phyloP scores from a whole-genome alignment of 495 filamentous ascomycete genomes.

The Thozetella sp. region DNA sequence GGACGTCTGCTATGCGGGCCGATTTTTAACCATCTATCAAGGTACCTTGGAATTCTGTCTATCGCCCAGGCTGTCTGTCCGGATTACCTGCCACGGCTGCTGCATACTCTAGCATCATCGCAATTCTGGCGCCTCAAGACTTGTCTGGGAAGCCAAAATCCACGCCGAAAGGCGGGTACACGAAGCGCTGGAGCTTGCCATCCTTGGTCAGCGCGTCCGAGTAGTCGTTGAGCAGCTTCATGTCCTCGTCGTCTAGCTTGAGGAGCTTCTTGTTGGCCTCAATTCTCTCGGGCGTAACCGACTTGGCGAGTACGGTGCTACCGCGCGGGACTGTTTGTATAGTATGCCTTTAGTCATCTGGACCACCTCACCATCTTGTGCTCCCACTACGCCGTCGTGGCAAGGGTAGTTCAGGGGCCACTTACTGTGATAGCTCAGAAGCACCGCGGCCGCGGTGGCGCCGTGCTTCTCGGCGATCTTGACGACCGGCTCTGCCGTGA shows the following conservation, averaged over 20 bases:
- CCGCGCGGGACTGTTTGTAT: slow-evolving; percentile 62
- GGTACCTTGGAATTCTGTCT: too few relatives aligned
- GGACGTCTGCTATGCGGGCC: too few relatives aligned
- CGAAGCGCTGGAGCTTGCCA: slow-evolving; percentile 67
- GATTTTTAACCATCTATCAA: too few relatives aligned
- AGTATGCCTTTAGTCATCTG: slow-evolving; percentile 3
- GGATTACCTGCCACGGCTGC: too few relatives aligned
- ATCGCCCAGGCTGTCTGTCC: too few relatives aligned
- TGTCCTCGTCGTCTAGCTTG: slow-evolving; percentile 65
- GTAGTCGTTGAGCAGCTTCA: slow-evolving; percentile 65
- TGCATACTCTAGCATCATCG: too few relatives aligned
- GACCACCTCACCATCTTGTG: neutral
- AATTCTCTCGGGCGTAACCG: slow-evolving; percentile 73
- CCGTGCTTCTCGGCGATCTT: slow-evolving; percentile 71
- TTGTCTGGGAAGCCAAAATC: slow-evolving; percentile 81
- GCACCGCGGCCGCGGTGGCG: slow-evolving; percentile 60
- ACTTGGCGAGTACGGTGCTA: slow-evolving; percentile 78
- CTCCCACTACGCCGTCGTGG: neutral
- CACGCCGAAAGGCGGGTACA: slow-evolving; percentile 78
- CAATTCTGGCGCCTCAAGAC: too few relatives aligned
- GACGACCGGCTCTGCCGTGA: slow-evolving; percentile 67
- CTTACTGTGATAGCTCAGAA: slow-evolving; percentile 78
- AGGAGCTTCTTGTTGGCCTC: slow-evolving; percentile 72
- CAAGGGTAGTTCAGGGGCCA: slow-evolving; percentile 6
- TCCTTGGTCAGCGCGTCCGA: slow-evolving; percentile 57